Percentiles rank a stretch among this genome's conserved stretches.
Evolutionary conservation across 441 rosid genomes (phyloP).

Genomic region (Euphorbia schlechtendalii): DNA sequence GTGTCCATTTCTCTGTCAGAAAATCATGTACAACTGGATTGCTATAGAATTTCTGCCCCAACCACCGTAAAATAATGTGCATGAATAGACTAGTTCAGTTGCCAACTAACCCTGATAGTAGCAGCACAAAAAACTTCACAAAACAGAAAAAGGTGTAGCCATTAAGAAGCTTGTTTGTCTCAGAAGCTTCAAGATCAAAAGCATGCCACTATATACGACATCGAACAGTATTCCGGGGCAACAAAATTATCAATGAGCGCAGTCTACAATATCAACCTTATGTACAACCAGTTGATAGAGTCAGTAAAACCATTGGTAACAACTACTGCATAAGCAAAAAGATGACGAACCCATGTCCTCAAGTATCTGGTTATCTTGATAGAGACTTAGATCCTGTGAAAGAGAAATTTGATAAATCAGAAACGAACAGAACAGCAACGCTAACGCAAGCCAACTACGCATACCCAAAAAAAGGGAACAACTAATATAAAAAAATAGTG

Average conservation of each 20-base stretch:
- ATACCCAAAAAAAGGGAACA: not conserved
- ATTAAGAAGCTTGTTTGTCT: not conserved
- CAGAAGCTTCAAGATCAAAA: not conserved
- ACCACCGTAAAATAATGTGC: not conserved
- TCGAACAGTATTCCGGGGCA: not conserved
- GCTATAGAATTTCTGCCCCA: not conserved
- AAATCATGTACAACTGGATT: not conserved
- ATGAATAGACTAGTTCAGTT: not conserved
- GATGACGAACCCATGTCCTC: not conserved
- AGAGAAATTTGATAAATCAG: not conserved
- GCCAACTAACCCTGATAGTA: not conserved
- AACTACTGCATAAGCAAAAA: slow-evolving; percentile 3
- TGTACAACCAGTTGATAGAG: not conserved
- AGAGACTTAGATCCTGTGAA: slow-evolving; percentile 20
- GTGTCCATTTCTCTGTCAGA: not conserved
- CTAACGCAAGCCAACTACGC: not conserved
- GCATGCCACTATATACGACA: not conserved
- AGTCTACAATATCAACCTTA: not conserved
- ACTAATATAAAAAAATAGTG: too few species aligned
- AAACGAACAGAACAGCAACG: not conserved
- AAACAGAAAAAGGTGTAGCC: not conserved
- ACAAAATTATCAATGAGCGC: not conserved
- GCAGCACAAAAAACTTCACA: not conserved
- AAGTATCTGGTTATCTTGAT: slow-evolving; percentile 3
- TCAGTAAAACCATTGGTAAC: slow-evolving; percentile 1